Evolutionary conservation across 139 green algal genomes (phyloP).

Genomic region (Chlamydomonas sp.): DNA sequence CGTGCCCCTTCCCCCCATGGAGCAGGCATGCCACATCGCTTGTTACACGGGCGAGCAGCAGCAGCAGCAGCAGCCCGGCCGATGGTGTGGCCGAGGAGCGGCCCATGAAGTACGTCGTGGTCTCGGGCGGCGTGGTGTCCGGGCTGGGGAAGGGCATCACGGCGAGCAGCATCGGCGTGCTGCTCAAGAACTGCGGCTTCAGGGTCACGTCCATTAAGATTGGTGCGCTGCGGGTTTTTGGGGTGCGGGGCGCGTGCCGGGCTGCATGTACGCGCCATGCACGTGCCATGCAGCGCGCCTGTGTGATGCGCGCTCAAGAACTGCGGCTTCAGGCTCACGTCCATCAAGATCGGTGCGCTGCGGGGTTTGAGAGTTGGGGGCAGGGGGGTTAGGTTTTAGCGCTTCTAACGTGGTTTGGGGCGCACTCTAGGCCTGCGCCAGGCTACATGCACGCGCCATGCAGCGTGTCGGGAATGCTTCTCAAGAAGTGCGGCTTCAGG

Average conservation of each 20-base stretch:
- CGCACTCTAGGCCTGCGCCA: no score
- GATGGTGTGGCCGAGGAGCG: not conserved
- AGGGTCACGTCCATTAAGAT: slow-evolving; percentile 96
- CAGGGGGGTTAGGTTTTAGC: no score
- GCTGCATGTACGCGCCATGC: no score
- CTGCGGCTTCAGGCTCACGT: slow-evolving; percentile 85
- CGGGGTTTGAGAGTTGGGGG: no score
- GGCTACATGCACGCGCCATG: no score
- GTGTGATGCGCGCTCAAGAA: slow-evolving; percentile 70
- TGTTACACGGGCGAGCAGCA: not conserved
- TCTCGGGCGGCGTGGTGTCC: slow-evolving; percentile 92
- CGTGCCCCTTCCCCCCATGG: no score
- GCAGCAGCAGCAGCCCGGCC: not conserved
- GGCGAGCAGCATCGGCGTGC: slow-evolving; percentile 86
- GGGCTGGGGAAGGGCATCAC: slow-evolving; percentile 97
- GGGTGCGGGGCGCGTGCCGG: no score
- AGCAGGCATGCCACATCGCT: no score
- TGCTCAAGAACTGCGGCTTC: slow-evolving; percentile 89
- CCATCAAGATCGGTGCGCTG: slow-evolving; percentile 92
- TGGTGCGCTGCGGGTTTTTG: slow-evolving; percentile 44
- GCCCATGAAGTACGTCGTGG: slow-evolving; percentile 94
- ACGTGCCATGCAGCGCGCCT: no score
- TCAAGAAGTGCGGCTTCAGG: slow-evolving; percentile 83
- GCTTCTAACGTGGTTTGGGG: no score
- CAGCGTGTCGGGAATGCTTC: no score